These are phyloP conservation scores for Polytrichum formosum DNA, from an alignment of 225 moss, liverwort and hornwort species.

Conservation along the genomic window DNA sequence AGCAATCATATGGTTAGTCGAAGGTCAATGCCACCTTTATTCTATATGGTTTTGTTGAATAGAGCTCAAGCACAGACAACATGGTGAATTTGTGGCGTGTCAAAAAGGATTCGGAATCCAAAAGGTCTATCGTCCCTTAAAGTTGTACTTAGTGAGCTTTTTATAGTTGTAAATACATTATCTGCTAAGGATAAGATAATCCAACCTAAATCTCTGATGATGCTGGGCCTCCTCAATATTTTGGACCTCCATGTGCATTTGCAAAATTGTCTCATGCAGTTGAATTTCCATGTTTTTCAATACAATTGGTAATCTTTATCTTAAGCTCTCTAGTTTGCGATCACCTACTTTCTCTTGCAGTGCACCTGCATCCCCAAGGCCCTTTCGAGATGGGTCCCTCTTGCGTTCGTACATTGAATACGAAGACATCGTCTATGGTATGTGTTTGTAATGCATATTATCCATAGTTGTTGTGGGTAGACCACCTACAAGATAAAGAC, in stretches of 20 bases:
- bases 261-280: too few species aligned
- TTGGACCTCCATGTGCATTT: too few species aligned
- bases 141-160: too few species aligned
- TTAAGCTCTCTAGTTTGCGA: too few species aligned
- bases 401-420: constrained; percentile 75
- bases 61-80: constrained; percentile 89
- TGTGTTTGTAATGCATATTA: not conserved
- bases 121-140: constrained; percentile 27
- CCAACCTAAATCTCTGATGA: not conserved
- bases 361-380: constrained; percentile 56
- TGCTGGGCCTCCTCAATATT: not conserved
- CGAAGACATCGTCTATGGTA: constrained; percentile 91
- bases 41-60: constrained; percentile 1
- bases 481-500: too few species aligned
- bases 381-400: constrained; percentile 45
- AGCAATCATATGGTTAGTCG: too few species aligned
- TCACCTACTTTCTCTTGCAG: constrained; percentile 29
- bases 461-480: too few species aligned
- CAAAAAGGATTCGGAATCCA: constrained; percentile 27
- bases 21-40: too few species aligned
- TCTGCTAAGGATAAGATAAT: not conserved
- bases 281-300: too few species aligned
- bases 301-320: too few species aligned
- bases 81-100: constrained; percentile 81
- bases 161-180: not conserved